Percentiles rank a stretch among this genome's conserved stretches.
These are phyloP conservation scores for Flaveria sonorensis DNA, from an alignment of 129 eudicot genomes.

Conservation along the genomic window DNA sequence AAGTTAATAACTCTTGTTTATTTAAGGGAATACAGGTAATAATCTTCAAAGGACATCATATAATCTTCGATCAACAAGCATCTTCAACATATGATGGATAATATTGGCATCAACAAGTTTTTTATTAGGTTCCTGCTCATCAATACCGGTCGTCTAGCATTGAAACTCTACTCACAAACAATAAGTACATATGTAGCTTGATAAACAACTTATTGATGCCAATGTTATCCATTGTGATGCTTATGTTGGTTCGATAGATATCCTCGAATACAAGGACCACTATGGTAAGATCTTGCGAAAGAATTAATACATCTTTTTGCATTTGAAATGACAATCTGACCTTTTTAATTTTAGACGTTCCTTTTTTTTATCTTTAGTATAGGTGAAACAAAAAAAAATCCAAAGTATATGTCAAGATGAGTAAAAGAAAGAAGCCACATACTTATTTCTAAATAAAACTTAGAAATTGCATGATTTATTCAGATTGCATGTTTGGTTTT, in stretches of 20 bases:
- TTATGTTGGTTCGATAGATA: not conserved
- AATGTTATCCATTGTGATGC: not conserved
- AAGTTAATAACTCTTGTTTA: not conserved
- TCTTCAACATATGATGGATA: not conserved
- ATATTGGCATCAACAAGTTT: slow-evolving; percentile 15
- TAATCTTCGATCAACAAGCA: not conserved
- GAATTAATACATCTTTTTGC: too few relatives aligned
- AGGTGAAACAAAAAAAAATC: too few relatives aligned
- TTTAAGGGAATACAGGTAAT: not conserved
- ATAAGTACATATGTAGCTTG: not conserved
- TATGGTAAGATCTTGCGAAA: not conserved
- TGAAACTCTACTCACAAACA: not conserved
- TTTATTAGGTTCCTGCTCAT: not conserved
- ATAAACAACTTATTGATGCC: not conserved
- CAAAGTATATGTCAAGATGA: too few relatives aligned
- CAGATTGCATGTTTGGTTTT: too few relatives aligned
- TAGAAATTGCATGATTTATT: too few relatives aligned
- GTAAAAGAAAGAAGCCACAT: too few relatives aligned
- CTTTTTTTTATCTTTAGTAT: too few relatives aligned
- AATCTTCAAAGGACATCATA: too few relatives aligned
- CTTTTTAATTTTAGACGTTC: too few relatives aligned
- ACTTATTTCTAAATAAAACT: too few relatives aligned
- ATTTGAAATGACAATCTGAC: too few relatives aligned
- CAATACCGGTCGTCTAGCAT: not conserved
- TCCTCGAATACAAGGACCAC: not conserved